Evolutionary conservation across 2,329 filamentous ascomycete species (phyloP).

Genomic region (Ilyonectria robusta): DNA sequence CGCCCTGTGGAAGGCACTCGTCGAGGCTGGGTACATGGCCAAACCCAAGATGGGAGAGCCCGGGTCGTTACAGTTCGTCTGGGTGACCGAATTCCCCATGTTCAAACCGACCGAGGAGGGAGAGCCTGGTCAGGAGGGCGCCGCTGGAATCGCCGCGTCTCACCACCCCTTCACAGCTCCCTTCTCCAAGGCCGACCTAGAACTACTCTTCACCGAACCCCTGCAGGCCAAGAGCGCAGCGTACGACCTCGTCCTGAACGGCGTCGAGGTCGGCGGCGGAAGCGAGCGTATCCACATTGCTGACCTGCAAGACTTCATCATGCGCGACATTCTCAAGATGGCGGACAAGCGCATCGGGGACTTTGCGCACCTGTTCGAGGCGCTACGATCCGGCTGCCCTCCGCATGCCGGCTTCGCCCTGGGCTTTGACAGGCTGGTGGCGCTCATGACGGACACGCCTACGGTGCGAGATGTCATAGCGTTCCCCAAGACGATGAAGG

Average conservation of each 20-base stretch:
- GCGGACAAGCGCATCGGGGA: constrained; percentile 78
- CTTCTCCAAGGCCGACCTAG: constrained; percentile 78
- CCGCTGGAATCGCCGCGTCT: constrained; percentile 85
- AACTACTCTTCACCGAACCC: constrained; percentile 80
- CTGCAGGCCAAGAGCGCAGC: constrained; percentile 84
- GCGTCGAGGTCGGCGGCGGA: constrained; percentile 93
- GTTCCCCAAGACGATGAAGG: constrained; percentile 94
- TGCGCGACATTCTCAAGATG: constrained; percentile 89
- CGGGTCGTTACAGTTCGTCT: constrained; percentile 76
- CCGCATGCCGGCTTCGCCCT: constrained; percentile 95
- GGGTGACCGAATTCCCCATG: constrained; percentile 92
- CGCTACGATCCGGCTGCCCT: constrained; percentile 87
- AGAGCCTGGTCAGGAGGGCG: constrained; percentile 84
- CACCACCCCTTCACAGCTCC: constrained; percentile 98
- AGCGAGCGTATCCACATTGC: constrained; percentile 92
- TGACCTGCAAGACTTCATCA: constrained; percentile 85
- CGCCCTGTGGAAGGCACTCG: constrained; percentile 77
- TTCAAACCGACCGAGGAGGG: constrained; percentile 81
- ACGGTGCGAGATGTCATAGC: constrained; percentile 95
- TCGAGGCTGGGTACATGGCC: constrained; percentile 71
- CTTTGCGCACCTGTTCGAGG: constrained; percentile 88
- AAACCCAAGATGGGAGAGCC: constrained; percentile 55
- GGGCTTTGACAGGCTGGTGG: constrained; percentile 89
- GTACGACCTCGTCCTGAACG: constrained; percentile 97
- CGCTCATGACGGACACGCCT: constrained; percentile 81